A percentile compares a stretch with the other conserved stretches of the same genome.
phyloP scores from a whole-genome alignment of 306 rosid genomes.

The Cicer pinnatifidum region DNA sequence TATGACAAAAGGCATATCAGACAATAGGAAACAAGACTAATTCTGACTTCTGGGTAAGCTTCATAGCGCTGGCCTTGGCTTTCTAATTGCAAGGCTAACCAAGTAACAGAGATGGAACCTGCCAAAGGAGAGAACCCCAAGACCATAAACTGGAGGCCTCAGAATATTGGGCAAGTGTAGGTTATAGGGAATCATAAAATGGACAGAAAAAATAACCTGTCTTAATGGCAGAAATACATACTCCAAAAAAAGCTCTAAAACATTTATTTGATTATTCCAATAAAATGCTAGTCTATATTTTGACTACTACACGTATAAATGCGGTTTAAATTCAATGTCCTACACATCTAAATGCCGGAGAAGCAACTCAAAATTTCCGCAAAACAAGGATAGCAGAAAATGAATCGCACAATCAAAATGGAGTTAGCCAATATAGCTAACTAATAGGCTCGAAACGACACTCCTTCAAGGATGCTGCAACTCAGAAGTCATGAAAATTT shows the following conservation, averaged over 20 bases:
- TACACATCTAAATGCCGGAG: conserved; percentile 47
- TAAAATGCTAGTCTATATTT: conserved; percentile 37
- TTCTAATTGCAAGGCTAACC: no score
- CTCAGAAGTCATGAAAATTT: conserved; percentile 42
- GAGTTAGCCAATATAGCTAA: conserved; percentile 47
- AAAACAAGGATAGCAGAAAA: conserved; percentile 26
- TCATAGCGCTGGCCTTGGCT: no score
- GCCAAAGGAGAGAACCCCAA: no score
- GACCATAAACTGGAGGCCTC: neutral
- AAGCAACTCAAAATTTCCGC: conserved; percentile 49
- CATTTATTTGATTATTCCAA: conserved; percentile 48
- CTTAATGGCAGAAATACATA: conserved; percentile 31
- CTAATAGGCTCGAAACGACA: conserved; percentile 43
- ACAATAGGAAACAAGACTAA: no score
- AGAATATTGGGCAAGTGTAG: neutral
- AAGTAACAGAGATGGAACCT: no score
- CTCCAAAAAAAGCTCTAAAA: conserved; percentile 32
- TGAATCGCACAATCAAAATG: conserved; percentile 41
- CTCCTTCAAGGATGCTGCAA: conserved; percentile 43
- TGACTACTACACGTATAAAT: conserved; percentile 43
- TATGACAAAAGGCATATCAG: no score
- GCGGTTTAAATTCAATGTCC: conserved; percentile 49
- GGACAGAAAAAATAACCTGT: conserved; percentile 27
- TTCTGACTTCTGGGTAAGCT: no score
- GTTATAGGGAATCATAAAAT: conserved; percentile 24